Percentiles rank a stretch among this genome's conserved stretches.
These are phyloP conservation scores for Hyaloscypha hepaticicola DNA, from an alignment of 495 filamentous ascomycete genomes.

Conservation along the genomic window DNA sequence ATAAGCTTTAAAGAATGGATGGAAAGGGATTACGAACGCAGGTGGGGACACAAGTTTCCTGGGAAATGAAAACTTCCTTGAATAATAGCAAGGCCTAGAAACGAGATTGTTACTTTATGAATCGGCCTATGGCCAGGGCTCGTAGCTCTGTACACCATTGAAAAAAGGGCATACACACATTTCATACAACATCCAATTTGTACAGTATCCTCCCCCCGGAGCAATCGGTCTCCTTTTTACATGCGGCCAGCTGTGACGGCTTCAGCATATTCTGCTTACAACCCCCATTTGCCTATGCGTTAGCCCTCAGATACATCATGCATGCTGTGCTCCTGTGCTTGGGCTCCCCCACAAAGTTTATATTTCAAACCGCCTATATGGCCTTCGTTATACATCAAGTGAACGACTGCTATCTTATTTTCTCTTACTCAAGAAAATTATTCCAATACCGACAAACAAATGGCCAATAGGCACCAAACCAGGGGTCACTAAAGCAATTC, in stretches of 20 bases:
- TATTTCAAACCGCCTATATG: not conserved
- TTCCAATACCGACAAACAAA: not conserved
- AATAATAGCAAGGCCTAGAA: not conserved
- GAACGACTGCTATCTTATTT: not conserved
- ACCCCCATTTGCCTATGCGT: too few species aligned
- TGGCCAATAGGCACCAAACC: not conserved
- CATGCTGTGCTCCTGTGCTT: too few species aligned
- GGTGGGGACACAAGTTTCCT: not conserved
- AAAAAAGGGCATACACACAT: too few species aligned
- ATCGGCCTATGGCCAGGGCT: too few species aligned
- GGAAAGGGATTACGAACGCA: not conserved
- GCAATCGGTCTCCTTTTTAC: too few species aligned
- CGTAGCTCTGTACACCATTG: too few species aligned
- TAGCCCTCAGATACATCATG: too few species aligned
- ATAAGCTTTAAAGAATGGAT: not conserved
- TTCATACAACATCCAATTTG: too few species aligned
- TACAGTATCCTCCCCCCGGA: too few species aligned
- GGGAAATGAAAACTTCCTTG: not conserved
- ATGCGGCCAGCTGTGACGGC: too few species aligned
- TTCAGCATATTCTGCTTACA: too few species aligned
- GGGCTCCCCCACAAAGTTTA: too few species aligned
- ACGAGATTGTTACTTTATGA: not conserved
- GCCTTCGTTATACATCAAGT: not conserved
- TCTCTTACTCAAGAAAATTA: not conserved
- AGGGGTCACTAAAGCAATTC: not conserved